Base-by-base conservation (phyloP, 140 eudicot genomes). In the Stevia rebaudiana region DNA sequence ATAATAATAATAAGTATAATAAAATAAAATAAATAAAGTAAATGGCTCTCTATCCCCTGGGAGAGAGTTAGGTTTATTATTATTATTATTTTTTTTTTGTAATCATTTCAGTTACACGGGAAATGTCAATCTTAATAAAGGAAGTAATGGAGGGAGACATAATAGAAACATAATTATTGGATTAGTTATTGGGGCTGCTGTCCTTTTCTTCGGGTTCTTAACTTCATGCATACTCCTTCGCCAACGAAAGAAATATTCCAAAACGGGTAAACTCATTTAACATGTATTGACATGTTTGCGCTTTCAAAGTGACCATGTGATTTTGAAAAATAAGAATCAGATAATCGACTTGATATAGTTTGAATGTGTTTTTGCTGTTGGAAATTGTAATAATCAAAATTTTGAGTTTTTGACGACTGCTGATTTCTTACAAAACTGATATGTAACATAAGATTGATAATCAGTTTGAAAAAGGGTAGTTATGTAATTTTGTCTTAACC, bases 161-260 rank as follows among this genome's bases (percentile, higher is more conserved):
- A 78, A 70, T 44, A 80, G 87, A 75, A 75, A 75, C 65, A 83
- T 82, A 51, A 82, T 90, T 42, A 82, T 84, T 16, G 97, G 97
- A 56, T 25, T 68, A 21, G 64, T 75, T 12, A 30, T 81, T 2
- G 87, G 81, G 46, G 87, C 87, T 61, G 55, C 63, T 40, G 83
- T 73, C 47, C 74, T 81, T 42, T 74, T 81, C 66, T 54, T 81
- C 66, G 87, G 83, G 42, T 74, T 78, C 73, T 53, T 81, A 70
- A 58, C 74, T 17, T 81, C 83, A 33, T 81, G 87, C 74, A 10
- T 78, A 66, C 74, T 81, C 12, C 79, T 81, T 49, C 83, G 76
- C 52, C 81, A 70, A 48, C 56, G 75, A 11, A 78, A 66, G 49
- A 77, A 70, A 60, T 66, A 47, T 50, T 76, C 81, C 17, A 78